Evolutionary conservation across 2,329 filamentous ascomycete genomes (phyloP).

Genomic region (Rhynchosporium secalis): DNA sequence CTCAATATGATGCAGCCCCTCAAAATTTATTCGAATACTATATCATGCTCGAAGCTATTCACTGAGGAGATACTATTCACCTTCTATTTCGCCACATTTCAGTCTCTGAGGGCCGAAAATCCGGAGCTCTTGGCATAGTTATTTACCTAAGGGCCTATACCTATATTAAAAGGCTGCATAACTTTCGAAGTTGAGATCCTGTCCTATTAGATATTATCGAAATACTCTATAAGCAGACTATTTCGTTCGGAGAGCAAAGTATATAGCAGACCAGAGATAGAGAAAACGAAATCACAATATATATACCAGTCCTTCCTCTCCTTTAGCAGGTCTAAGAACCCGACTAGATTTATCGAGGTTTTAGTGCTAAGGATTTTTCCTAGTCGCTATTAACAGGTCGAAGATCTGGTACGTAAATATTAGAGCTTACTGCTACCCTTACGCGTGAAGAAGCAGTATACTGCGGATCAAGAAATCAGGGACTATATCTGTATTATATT

Average conservation of each 20-base stretch:
- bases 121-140: background rate
- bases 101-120: background rate
- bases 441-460: background rate
- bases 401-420: background rate
- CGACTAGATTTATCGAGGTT: background rate
- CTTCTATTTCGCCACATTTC: constrained; percentile 2
- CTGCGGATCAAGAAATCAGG: background rate
- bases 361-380: background rate
- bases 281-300: background rate
- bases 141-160: background rate
- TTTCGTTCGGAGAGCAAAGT: constrained; percentile 5
- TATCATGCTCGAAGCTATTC: background rate
- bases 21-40: background rate
- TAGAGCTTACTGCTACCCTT: background rate
- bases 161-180: background rate
- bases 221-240: background rate
- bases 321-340: background rate
- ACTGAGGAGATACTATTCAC: background rate
- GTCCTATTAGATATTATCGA: background rate
- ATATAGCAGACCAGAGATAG: background rate
- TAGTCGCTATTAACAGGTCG: background rate
- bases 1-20: background rate
- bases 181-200: background rate
- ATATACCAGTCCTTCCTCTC: background rate
- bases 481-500: constrained; percentile 4